A percentile compares a stretch with the other conserved stretches of the same genome.
Evolutionary conservation across 805 yeast genomes (phyloP).

Genomic region (Wickerhamiella sergipiensis): DNA sequence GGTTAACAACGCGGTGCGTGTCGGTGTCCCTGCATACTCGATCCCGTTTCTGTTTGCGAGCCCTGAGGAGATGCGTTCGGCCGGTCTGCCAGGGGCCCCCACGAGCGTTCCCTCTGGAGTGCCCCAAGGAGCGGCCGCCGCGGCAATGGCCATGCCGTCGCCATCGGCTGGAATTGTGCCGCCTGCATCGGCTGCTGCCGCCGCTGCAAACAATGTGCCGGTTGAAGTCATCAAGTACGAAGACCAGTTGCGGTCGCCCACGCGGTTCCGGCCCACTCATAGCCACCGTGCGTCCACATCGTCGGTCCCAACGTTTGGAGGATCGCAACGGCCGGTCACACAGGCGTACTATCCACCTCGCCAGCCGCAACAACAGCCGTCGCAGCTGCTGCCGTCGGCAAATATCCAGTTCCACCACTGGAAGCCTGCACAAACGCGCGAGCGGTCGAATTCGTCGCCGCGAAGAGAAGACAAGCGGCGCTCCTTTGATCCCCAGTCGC

Average conservation of each 20-base stretch:
- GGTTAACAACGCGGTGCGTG: slow-evolving; percentile 42
- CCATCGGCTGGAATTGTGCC: slow-evolving; percentile 4
- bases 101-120: background rate
- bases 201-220: slow-evolving; percentile 11
- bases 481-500: slow-evolving; percentile 11
- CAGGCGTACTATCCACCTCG: slow-evolving; percentile 6
- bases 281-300: slow-evolving; percentile 12
- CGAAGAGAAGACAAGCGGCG: slow-evolving; percentile 1
- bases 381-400: slow-evolving; percentile 26
- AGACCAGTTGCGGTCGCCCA: slow-evolving; percentile 11
- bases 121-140: background rate
- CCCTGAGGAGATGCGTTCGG: slow-evolving; percentile 1
- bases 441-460: slow-evolving; percentile 9
- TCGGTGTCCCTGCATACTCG: slow-evolving; percentile 49
- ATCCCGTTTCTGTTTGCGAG: slow-evolving; percentile 45
- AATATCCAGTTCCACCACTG: slow-evolving; percentile 45
- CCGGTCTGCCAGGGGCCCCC: slow-evolving; percentile 2
- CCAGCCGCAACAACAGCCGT: slow-evolving; percentile 14
- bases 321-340: background rate
- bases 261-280: slow-evolving; percentile 14
- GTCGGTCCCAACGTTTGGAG: slow-evolving; percentile 13
- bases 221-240: slow-evolving; percentile 16
- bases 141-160: slow-evolving; percentile 1
- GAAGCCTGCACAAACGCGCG: slow-evolving; percentile 28
- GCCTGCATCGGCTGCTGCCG: slow-evolving; percentile 12